Percentiles rank a stretch among this genome's conserved stretches.
These are phyloP conservation scores for Cytospora mali DNA, from an alignment of 2,329 filamentous ascomycete species.

Conservation along the genomic window DNA sequence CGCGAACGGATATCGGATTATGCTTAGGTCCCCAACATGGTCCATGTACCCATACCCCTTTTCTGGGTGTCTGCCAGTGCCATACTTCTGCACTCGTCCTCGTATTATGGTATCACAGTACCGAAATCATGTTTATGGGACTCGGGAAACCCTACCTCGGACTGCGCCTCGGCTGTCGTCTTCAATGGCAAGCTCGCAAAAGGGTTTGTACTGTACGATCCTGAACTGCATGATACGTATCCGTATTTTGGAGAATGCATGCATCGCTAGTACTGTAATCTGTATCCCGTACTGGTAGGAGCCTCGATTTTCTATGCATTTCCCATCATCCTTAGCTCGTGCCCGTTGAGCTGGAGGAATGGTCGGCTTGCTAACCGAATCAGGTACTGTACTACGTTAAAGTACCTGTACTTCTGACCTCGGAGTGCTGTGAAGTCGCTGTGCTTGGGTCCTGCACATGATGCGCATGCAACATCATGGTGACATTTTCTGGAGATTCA, in stretches of 20 bases:
- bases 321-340: constrained; percentile 14
- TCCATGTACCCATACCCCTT: constrained; percentile 16
- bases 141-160: constrained; percentile 18
- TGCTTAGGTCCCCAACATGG: constrained; percentile 1
- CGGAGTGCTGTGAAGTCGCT: background rate
- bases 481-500: background rate
- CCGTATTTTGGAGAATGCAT: constrained; percentile 10
- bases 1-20: background rate
- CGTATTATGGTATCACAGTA: constrained; percentile 8
- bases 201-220: background rate
- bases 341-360: constrained; percentile 16
- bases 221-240: background rate
- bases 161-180: constrained; percentile 11
- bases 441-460: constrained; percentile 12
- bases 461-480: constrained; percentile 8
- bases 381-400: background rate
- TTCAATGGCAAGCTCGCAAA: constrained; percentile 11
- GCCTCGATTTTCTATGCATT: constrained; percentile 16
- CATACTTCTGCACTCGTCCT: constrained; percentile 18
- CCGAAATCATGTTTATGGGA: constrained; percentile 28
- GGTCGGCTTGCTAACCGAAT: constrained; percentile 19
- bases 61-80: constrained; percentile 15
- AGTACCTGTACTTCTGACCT: constrained; percentile 4
- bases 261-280: constrained; percentile 9
- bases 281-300: constrained; percentile 8